A percentile compares a stretch with the other conserved stretches of the same genome.
Evolutionary conservation across 169 alveolate species (phyloP).

Genomic region (Eimeria necatrix): DNA sequence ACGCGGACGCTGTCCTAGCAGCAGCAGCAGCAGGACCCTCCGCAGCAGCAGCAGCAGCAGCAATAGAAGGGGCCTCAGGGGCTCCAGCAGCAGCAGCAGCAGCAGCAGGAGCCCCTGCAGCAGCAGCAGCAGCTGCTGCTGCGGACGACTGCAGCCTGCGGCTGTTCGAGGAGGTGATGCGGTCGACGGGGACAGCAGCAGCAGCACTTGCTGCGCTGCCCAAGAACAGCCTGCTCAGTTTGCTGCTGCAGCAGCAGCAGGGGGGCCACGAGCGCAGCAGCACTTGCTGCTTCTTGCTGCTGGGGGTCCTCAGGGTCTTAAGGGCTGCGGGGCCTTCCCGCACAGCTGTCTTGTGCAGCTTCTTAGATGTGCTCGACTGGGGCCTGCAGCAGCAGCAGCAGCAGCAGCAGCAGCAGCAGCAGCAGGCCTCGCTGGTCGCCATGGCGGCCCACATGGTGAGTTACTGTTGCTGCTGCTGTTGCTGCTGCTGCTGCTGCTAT

Average conservation of each 20-base stretch:
- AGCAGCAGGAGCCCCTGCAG: neutral
- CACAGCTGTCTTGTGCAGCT: constrained; percentile 2
- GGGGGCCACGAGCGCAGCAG: constrained; percentile 20
- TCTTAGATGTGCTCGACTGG: neutral
- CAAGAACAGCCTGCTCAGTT: constrained; percentile 16
- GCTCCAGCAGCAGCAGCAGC: neutral
- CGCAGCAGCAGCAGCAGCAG: constrained; percentile 41
- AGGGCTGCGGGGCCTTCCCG: constrained; percentile 58
- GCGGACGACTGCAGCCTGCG: neutral
- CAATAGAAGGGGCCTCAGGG: no score
- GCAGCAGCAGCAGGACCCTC: constrained; percentile 21
- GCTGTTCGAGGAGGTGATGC: constrained; percentile 48
- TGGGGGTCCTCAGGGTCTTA: constrained; percentile 9
- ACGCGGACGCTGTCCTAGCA: constrained; percentile 36
- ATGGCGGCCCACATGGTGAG: neutral
- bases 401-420: no score
- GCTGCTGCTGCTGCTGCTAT: neutral
- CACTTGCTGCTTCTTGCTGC: neutral
- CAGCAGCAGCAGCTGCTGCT: constrained; percentile 2
- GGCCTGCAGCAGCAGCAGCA: no score
- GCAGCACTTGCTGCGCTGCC: constrained; percentile 17
- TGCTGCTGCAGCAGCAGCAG: neutral
- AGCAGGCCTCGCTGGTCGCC: neutral
- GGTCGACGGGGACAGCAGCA: constrained; percentile 1
- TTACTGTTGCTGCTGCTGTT: neutral